Evolutionary conservation across 768 basidiomycete genomes (phyloP).

Genomic region (Saitozyma sp.): DNA sequence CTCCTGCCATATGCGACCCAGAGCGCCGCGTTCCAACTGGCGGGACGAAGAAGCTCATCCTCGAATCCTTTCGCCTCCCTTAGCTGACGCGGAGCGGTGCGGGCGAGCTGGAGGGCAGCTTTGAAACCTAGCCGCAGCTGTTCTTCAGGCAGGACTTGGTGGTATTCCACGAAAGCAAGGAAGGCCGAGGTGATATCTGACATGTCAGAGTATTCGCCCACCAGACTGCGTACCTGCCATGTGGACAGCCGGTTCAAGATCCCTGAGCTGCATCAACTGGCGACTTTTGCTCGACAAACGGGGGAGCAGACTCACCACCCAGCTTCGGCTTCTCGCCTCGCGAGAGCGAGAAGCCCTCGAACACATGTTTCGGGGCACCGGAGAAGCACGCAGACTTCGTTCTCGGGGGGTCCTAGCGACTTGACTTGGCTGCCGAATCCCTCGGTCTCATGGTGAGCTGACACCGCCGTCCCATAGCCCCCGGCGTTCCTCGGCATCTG

Average conservation of each 20-base stretch:
- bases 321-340: constrained; percentile 29
- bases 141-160: constrained; percentile 32
- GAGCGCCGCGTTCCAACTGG: constrained; percentile 21
- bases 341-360: constrained; percentile 41
- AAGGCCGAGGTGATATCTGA: constrained; percentile 40
- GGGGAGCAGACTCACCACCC: constrained; percentile 17
- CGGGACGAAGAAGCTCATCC: constrained; percentile 17
- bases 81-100: constrained; percentile 17
- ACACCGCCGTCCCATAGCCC: not conserved
- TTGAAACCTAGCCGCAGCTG: not conserved
- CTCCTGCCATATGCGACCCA: constrained; percentile 31
- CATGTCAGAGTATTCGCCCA: not conserved
- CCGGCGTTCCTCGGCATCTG: constrained; percentile 7
- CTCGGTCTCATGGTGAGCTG: not conserved
- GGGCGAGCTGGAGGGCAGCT: constrained; percentile 25
- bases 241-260: constrained; percentile 31
- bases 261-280: constrained; percentile 21
- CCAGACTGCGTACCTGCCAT: constrained; percentile 24
- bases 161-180: constrained; percentile 27
- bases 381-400: constrained; percentile 36
- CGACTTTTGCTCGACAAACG: too few species aligned
- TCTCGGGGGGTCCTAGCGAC: not conserved
- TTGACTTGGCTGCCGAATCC: not conserved
- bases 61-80: constrained; percentile 30
- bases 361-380: constrained; percentile 21